Base-by-base conservation (phyloP, 148 eudicot genomes). In the Nyssa sinensis region DNA sequence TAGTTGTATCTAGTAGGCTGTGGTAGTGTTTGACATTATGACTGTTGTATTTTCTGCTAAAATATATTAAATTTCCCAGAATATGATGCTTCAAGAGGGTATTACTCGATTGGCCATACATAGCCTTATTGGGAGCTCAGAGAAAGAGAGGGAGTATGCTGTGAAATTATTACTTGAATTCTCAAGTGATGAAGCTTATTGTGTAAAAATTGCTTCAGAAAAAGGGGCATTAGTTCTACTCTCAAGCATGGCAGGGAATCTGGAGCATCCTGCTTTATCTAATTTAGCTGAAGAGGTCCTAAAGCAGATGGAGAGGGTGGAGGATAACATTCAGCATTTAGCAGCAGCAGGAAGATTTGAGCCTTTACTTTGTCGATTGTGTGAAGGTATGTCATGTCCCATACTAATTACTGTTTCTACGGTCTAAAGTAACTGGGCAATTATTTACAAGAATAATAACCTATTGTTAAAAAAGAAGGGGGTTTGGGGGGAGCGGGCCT, bases 261-360 rank as follows among this genome's bases (percentile, higher is more conserved):
- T 80, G 80, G 93, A 89, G 77, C 72, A 78, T 67, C 93, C 89
- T 61, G 68, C 75, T 76, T 67, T 89, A 72, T 80, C 91, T 64
- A 82, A 87, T 76, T 74, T 87, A 73, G 90, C 91, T 69, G 91
- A 85, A 76, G 83, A 81, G 59, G 80, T 81, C 69, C 81, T 89
- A 60, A 83, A 81, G 77, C 78, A 74, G 28, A 73, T 89, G 74
- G 91, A 85, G 51, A 65, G 75, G 58, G 77, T 83, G 62, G 91
- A 82, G 74, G 89, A 83, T 39, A 87, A 89, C 77, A 81, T 87
- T 34, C 77, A 85, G 77, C 84, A 73, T 67, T 73, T 87, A 79
- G 93, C 89, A 39, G 88, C 84, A 5, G 90, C 89, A 61, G 91
- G 93, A 75, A 81, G 93, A 81, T 84, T 83, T 67, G 91, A 87